These are phyloP conservation scores for Neurospora sp. DNA, from an alignment of 495 filamentous ascomycete genomes.

Conservation along the genomic window DNA sequence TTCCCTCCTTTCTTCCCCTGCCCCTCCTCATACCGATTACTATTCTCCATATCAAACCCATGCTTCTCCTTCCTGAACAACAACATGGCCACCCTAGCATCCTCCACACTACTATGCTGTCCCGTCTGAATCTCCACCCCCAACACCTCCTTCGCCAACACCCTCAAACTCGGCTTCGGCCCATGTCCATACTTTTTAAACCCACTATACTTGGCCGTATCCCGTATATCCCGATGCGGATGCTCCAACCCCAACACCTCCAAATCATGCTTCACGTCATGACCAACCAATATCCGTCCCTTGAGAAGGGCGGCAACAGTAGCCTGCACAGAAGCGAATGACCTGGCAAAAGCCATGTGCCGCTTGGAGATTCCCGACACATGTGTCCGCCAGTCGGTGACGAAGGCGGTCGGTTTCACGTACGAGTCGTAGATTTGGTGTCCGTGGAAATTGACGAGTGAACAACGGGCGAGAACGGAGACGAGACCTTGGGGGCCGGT, in stretches of 20 bases:
- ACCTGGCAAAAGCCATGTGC: slow-evolving; percentile 56
- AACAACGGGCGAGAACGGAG: slow-evolving; percentile 60
- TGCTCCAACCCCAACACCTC: slow-evolving; percentile 66
- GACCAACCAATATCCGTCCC: slow-evolving; percentile 71
- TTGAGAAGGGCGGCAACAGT: slow-evolving; percentile 63
- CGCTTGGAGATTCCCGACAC: slow-evolving; percentile 69
- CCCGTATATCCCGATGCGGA: slow-evolving; percentile 64
- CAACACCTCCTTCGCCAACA: slow-evolving; percentile 65
- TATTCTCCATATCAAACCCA: slow-evolving; percentile 71
- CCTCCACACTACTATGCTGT: slow-evolving; percentile 62
- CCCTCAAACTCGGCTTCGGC: slow-evolving; percentile 65
- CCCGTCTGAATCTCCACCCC: slow-evolving; percentile 77
- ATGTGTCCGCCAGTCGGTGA: slow-evolving; percentile 82
- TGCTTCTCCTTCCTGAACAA: slow-evolving; percentile 72
- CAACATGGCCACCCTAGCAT: slow-evolving; percentile 82
- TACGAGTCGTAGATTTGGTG: slow-evolving; percentile 85
- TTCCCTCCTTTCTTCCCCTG: slow-evolving; percentile 28
- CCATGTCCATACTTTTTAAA: slow-evolving; percentile 70
- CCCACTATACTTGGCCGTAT: slow-evolving; percentile 67
- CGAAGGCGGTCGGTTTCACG: slow-evolving; percentile 55
- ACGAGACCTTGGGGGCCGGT: slow-evolving; percentile 60
- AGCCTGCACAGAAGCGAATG: slow-evolving; percentile 64
- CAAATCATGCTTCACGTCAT: slow-evolving; percentile 83
- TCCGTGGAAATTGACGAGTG: slow-evolving; percentile 75
- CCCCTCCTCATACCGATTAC: slow-evolving; percentile 45